Evolutionary conservation across 2,329 filamentous ascomycete species (phyloP).

Genomic region (Dactylellina cionopaga): DNA sequence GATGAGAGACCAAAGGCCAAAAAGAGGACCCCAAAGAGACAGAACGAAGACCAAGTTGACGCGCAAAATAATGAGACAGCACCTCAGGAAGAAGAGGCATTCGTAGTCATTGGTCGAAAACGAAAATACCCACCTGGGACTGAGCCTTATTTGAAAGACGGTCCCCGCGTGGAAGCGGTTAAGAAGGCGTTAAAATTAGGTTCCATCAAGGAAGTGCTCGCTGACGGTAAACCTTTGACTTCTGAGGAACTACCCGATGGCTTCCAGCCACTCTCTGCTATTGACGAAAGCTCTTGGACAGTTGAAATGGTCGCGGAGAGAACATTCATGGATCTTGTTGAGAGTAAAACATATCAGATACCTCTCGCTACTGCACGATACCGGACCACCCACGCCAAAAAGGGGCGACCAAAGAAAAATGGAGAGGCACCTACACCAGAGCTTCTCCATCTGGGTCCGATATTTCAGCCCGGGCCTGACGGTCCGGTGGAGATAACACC

Average conservation of each 20-base stretch:
- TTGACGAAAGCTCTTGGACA: conserved; percentile 44
- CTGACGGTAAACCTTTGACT: conserved; percentile 22
- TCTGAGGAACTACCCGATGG: conserved; percentile 13
- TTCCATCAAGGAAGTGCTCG: conserved; percentile 40
- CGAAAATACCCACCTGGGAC: conserved; percentile 49
- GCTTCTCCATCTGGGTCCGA: conserved; percentile 27
- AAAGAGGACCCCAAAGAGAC: conserved; percentile 3
- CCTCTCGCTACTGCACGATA: conserved; percentile 42
- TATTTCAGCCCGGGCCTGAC: conserved; percentile 38
- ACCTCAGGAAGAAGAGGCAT: conserved; percentile 14
- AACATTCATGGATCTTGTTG: conserved; percentile 41
- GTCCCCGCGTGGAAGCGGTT: conserved; percentile 34
- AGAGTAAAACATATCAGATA: conserved; percentile 43
- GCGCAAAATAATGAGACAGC: conserved; percentile 3
- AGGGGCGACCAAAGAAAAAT: conserved; percentile 32
- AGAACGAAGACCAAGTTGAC: not conserved
- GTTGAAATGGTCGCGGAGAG: conserved; percentile 46
- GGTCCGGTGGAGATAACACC: conserved; percentile 29
- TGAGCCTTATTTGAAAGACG: conserved; percentile 42
- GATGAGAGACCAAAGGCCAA: conserved; percentile 8
- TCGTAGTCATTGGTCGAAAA: conserved; percentile 43
- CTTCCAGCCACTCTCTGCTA: conserved; percentile 31
- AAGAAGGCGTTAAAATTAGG: conserved; percentile 41
- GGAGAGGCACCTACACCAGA: conserved; percentile 11
- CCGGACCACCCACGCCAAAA: conserved; percentile 16